Conservation (phyloP, 2,329 filamentous ascomycete genomes). For the Cladosporium cucumerinum region DNA sequence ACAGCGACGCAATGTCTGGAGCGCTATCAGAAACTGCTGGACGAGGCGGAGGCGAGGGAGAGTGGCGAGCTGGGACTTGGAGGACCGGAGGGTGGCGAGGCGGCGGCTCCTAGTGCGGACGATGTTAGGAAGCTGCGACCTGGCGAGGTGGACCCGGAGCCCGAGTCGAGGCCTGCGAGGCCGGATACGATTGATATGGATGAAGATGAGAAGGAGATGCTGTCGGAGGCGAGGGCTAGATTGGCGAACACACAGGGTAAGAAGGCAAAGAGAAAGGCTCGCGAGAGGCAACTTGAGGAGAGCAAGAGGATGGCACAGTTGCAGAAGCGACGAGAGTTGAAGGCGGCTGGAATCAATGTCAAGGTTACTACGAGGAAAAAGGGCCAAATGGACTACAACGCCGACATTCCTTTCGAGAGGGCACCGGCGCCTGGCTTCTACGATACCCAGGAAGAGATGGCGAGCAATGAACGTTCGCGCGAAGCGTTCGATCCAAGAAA, state of each 20-base stretch:
- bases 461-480: constrained; percentile 76
- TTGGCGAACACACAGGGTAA: constrained; percentile 98
- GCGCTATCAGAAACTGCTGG: constrained; percentile 83
- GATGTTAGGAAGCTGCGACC: constrained; percentile 79
- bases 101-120: constrained; percentile 82
- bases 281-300: constrained; percentile 93
- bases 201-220: constrained; percentile 99
- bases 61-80: constrained; percentile 70
- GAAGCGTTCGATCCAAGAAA: constrained; percentile 88
- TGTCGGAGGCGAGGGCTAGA: constrained; percentile 93
- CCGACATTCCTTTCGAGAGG: constrained; percentile 97
- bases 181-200: constrained; percentile 98
- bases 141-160: constrained; percentile 94
- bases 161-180: constrained; percentile 90
- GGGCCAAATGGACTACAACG: constrained; percentile 99
- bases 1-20: constrained; percentile 17
- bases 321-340: constrained; percentile 93
- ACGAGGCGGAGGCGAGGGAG: constrained; percentile 91
- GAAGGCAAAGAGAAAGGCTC: constrained; percentile 96
- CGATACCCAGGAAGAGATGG: constrained; percentile 81
- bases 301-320: constrained; percentile 83
- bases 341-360: constrained; percentile 97
- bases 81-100: constrained; percentile 82
- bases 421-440: constrained; percentile 85
- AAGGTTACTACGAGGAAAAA: constrained; percentile 88